These are phyloP conservation scores for Metrosideros polymorpha DNA, from an alignment of 441 rosid species.

Conservation along the genomic window DNA sequence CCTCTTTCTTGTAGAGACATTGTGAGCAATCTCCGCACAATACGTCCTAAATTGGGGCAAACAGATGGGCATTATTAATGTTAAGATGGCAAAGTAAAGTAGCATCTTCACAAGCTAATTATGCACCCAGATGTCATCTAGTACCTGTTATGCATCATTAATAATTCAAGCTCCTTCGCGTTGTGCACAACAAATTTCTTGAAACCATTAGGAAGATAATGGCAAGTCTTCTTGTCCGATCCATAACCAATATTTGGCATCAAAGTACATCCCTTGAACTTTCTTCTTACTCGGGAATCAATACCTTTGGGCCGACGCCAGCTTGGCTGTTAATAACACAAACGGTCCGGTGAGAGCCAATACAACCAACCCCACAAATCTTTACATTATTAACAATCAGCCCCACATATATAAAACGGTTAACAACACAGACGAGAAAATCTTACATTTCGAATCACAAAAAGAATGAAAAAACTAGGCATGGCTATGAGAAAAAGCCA, in stretches of 20 bases:
- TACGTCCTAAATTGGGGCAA: slow-evolving; percentile 37
- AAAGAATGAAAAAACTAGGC: not conserved
- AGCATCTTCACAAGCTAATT: not conserved
- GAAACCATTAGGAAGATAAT: slow-evolving; percentile 79
- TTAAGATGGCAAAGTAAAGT: not conserved
- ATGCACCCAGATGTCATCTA: not conserved
- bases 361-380: not conserved
- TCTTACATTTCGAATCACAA: not conserved
- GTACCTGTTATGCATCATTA: slow-evolving; percentile 96
- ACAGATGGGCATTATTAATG: not conserved
- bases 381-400: not conserved
- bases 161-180: slow-evolving; percentile 52
- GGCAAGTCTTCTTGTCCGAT: slow-evolving; percentile 76
- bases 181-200: slow-evolving; percentile 88
- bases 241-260: slow-evolving; percentile 96
- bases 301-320: slow-evolving; percentile 96
- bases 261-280: slow-evolving; percentile 82
- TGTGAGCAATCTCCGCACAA: slow-evolving; percentile 84
- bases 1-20: slow-evolving; percentile 71
- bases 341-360: not conserved
- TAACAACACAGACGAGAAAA: not conserved
- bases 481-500: too few relatives aligned
- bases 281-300: slow-evolving; percentile 73
- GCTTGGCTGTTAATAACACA: slow-evolving; percentile 22
- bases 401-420: not conserved